Percentiles rank a stretch among this genome's conserved stretches.
These are phyloP conservation scores for Phanerochaete carnosa DNA, from an alignment of 768 basidiomycete genomes.

Conservation along the genomic window DNA sequence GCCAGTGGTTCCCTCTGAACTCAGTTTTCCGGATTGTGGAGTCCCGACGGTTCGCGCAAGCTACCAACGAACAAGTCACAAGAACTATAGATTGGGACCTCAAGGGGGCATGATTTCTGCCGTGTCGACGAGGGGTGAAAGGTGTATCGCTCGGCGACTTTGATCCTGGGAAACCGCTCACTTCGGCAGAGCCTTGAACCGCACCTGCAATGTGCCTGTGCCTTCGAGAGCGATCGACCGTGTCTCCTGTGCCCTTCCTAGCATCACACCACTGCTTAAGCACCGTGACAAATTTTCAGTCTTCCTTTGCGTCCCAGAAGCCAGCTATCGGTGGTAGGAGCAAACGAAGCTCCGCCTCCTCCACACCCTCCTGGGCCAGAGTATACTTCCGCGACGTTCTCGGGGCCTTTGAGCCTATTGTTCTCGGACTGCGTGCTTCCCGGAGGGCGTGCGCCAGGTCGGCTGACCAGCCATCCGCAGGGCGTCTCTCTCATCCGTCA, in stretches of 20 bases:
- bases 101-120: not conserved
- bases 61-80: not conserved
- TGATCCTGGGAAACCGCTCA: not conserved
- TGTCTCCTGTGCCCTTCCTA: not conserved
- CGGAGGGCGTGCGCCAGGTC: not conserved
- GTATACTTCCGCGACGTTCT: not conserved
- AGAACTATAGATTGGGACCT: not conserved
- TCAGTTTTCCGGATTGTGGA: not conserved
- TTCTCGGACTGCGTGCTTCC: not conserved
- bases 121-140: not conserved
- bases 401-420: not conserved
- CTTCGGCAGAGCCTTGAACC: not conserved
- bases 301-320: not conserved
- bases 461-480: not conserved
- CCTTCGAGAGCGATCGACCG: not conserved
- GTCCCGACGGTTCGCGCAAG: not conserved
- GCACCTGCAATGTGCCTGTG: no score
- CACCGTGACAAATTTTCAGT: not conserved
- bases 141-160: not conserved
- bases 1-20: not conserved
- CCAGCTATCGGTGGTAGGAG: not conserved
- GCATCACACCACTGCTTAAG: not conserved
- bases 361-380: not conserved
- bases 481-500: not conserved
- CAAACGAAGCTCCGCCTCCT: not conserved